phyloP scores from a whole-genome alignment of 345 rosid genomes.

The Adansonia digitata region DNA sequence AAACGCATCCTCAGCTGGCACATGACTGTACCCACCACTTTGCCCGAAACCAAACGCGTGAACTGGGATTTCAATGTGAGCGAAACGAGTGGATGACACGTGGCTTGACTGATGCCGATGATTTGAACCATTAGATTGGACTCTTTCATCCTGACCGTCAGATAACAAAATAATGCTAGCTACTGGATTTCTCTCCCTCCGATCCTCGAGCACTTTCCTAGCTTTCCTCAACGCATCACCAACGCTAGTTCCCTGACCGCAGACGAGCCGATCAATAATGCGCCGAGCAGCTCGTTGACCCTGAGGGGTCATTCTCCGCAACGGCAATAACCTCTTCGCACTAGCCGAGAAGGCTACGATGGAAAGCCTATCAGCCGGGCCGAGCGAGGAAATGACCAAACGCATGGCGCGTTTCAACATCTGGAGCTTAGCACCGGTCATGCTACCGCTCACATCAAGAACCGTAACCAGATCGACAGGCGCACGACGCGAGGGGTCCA shows the following conservation, averaged over 20 bases:
- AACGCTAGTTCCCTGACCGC: constrained; percentile 52
- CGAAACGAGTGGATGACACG: constrained; percentile 56
- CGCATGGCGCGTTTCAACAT: constrained; percentile 74
- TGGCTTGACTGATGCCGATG: constrained; percentile 30
- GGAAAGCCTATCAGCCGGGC: constrained; percentile 67
- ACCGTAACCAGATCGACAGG: constrained; percentile 78
- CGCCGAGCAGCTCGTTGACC: constrained; percentile 60
- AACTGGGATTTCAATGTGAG: constrained; percentile 70
- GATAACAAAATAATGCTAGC: constrained; percentile 62
- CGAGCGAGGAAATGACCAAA: constrained; percentile 56
- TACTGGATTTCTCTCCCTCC: constrained; percentile 69
- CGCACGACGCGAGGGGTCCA: constrained; percentile 42
- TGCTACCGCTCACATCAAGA: constrained; percentile 59
- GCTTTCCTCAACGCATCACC: constrained; percentile 73
- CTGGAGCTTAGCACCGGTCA: constrained; percentile 50
- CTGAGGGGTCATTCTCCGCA: constrained; percentile 67
- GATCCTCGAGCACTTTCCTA: constrained; percentile 71
- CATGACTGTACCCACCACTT: constrained; percentile 45
- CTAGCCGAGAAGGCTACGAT: constrained; percentile 52
- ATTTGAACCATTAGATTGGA: constrained; percentile 6
- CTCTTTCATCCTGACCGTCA: constrained; percentile 50
- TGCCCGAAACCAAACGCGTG: constrained; percentile 46
- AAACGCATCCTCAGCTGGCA: constrained; percentile 57
- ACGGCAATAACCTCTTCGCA: constrained; percentile 57
- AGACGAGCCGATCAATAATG: constrained; percentile 52